These are phyloP conservation scores for Cyberlindnera petersonii DNA, from an alignment of 805 yeast species.

Conservation along the genomic window DNA sequence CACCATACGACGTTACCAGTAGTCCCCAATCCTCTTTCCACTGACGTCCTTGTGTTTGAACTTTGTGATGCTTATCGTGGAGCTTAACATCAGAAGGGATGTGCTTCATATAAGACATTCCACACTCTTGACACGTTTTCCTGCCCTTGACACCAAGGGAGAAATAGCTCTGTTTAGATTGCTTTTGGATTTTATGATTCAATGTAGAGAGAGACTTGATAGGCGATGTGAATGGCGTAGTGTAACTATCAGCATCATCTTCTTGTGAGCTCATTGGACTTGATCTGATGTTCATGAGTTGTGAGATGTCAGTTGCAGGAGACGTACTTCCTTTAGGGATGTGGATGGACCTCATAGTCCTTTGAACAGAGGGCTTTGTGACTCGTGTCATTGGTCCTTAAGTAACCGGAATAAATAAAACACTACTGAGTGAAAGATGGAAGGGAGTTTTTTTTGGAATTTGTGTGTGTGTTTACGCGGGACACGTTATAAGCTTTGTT, in stretches of 20 bases:
- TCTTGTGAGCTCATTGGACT: constrained; percentile 16
- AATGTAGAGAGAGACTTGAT: background rate
- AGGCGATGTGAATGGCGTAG: constrained; percentile 15
- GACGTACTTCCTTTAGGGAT: background rate
- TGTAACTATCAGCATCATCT: background rate
- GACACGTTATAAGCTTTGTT: too few species aligned
- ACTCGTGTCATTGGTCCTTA: background rate
- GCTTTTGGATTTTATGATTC: background rate
- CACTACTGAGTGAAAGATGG: too few species aligned
- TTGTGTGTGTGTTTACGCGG: too few species aligned
- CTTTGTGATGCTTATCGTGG: constrained; percentile 51
- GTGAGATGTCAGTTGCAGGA: background rate
- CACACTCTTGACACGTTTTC: constrained; percentile 45
- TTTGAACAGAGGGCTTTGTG: background rate
- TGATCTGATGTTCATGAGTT: constrained; percentile 1
- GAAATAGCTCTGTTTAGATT: constrained; percentile 17
- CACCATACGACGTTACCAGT: background rate
- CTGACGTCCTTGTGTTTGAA: constrained; percentile 40
- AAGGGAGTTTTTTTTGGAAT: too few species aligned
- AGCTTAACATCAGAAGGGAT: constrained; percentile 38
- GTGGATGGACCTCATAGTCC: background rate
- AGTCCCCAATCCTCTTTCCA: constrained; percentile 43
- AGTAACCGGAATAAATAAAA: too few species aligned
- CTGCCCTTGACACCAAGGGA: constrained; percentile 19
- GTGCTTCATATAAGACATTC: constrained; percentile 47